phyloP scores from a whole-genome alignment of 2,329 filamentous ascomycete genomes.

The Beauveria sp. region DNA sequence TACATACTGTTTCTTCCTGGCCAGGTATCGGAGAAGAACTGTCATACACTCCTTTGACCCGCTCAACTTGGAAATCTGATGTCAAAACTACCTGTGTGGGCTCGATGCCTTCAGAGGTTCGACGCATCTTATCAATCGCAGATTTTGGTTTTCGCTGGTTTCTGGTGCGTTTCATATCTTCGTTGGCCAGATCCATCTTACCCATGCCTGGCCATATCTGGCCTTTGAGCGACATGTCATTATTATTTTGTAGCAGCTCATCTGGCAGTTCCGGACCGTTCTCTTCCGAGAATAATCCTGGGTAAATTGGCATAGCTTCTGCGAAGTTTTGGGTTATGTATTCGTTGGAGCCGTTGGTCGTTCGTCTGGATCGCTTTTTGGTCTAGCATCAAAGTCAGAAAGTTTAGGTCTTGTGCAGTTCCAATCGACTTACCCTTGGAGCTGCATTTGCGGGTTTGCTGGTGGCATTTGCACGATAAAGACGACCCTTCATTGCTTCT shows the following conservation, averaged over 20 bases:
- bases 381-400: constrained; percentile 14
- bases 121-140: constrained; percentile 59
- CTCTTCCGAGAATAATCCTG: constrained; percentile 21
- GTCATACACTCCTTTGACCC: constrained; percentile 52
- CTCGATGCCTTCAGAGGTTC: constrained; percentile 55
- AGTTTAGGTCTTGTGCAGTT: background rate
- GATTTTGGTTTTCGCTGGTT: constrained; percentile 73
- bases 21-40: constrained; percentile 41
- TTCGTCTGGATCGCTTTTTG: constrained; percentile 24
- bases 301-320: constrained; percentile 21
- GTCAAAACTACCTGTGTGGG: constrained; percentile 59
- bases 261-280: constrained; percentile 23
- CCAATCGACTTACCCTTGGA: constrained; percentile 12
- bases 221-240: constrained; percentile 53
- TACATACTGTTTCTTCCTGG: constrained; percentile 36
- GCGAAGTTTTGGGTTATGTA: constrained; percentile 23
- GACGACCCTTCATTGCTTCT: constrained; percentile 47
- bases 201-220: constrained; percentile 71
- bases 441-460: constrained; percentile 14
- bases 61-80: constrained; percentile 40
- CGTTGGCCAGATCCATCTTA: constrained; percentile 71
- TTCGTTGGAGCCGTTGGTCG: constrained; percentile 12
- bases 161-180: constrained; percentile 63
- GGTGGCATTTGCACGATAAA: constrained; percentile 22
- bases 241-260: constrained; percentile 17